Base-by-base conservation (phyloP, 1,139 yeast genomes). In the Arxiozyma telluris region DNA sequence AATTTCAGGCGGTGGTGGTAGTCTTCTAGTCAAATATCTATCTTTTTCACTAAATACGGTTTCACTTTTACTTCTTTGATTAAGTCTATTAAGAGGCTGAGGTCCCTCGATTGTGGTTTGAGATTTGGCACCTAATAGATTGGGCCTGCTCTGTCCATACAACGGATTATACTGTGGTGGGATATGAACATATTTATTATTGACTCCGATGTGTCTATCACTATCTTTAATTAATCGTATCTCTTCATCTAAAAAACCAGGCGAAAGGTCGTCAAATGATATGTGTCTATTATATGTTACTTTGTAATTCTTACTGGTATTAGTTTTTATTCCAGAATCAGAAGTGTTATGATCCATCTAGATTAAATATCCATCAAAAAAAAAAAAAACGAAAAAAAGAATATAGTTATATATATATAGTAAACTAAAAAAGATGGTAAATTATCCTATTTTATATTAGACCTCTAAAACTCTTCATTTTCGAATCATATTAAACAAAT, bases 1-100 rank as follows among this genome's bases (percentile, higher is more conserved):
- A 23, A 56, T 61, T 23, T 55, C 54, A 6, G 74, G 73, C 1
- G 75, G 68, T 4, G 73, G 72, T 1, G 75, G 74, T 38, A 71
- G 53, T 51, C 65, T 64, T 5, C 44, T 44, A 23, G 50, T 25
- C 9, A 43, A 43, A 41, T 30, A 22, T 27, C 23, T 50, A 27
- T 25, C 17, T 8, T 27, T 18, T 15, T 49, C 34, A n/a, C 44
- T 43, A 21, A 53, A 51, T 18, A 55, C 54, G 8, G 58, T 54
- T 18, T 47, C 49, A 39, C 54, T 52, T 44, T 51, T 48, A 44
- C 51, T 48, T 46, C 49, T 23, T 34, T 30, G 48, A 27, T 5
- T 27, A 8, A 27, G 7, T 2, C 30, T 17, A 30, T 23, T 15
- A 11, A 8, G 41, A 21, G 21, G 22, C 15, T 46, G 11, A 9